Conservation (phyloP, 805 yeast genomes). For the Saturnispora besseyi region DNA sequence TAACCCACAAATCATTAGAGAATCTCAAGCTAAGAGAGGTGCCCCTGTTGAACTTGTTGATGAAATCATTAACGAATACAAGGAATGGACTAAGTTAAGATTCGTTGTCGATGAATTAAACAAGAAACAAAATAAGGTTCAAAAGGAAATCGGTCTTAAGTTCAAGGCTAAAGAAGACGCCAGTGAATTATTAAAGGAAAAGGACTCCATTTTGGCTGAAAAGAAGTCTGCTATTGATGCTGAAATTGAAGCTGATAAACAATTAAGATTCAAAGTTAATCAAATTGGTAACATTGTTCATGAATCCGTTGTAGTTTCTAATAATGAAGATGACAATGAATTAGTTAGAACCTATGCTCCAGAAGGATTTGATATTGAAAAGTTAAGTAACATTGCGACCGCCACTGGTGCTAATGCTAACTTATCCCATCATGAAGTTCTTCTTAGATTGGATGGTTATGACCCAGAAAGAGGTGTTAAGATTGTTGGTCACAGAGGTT, state of each 20-base stretch:
- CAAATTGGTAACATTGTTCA: slow-evolving; percentile 92
- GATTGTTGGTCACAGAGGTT: slow-evolving; percentile 97
- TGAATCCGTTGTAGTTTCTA: slow-evolving; percentile 77
- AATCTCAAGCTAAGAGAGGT: slow-evolving; percentile 90
- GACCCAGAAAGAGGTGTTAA: slow-evolving; percentile 99
- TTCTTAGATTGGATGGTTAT: slow-evolving; percentile 91
- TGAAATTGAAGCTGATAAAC: slow-evolving; percentile 75
- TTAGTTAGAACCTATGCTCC: slow-evolving; percentile 85
- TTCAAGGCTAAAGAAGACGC: slow-evolving; percentile 96
- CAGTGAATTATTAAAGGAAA: slow-evolving; percentile 66
- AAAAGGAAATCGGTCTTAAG: slow-evolving; percentile 87
- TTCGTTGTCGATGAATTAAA: slow-evolving; percentile 86
- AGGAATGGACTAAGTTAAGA: slow-evolving; percentile 83
- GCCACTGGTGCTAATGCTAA: slow-evolving; percentile 69
- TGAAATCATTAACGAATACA: slow-evolving; percentile 86
- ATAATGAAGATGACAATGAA: slow-evolving; percentile 87
- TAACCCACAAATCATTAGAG: slow-evolving; percentile 78
- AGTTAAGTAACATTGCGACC: slow-evolving; percentile 57
- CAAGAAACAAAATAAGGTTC: slow-evolving; percentile 80
- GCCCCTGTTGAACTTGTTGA: slow-evolving; percentile 92
- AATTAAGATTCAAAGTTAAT: slow-evolving; percentile 72
- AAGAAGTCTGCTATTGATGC: slow-evolving; percentile 56
- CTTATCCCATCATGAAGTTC: slow-evolving; percentile 91
- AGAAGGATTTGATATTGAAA: slow-evolving; percentile 41
- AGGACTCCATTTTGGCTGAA: slow-evolving; percentile 62